Conservation (phyloP, 2,329 filamentous ascomycete genomes). For the Cercospora nicotianae region DNA sequence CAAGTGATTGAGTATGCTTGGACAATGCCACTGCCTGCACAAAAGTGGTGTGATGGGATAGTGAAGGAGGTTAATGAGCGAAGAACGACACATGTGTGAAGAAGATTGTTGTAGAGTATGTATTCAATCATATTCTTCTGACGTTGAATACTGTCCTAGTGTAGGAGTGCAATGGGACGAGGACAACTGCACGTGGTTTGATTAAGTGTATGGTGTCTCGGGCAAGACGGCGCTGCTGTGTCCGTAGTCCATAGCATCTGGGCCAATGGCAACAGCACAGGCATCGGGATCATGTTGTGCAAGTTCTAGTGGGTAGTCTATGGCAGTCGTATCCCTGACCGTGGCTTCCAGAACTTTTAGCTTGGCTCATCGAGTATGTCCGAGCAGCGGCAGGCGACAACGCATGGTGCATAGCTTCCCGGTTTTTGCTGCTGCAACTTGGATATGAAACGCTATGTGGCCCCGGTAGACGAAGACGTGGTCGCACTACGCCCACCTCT, state of each 20-base stretch:
- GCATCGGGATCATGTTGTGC: background rate
- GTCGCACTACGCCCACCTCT: background rate
- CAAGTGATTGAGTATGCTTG: background rate
- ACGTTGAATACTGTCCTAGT: background rate
- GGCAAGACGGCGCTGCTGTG: background rate
- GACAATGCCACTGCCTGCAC: background rate
- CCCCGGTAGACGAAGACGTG: background rate
- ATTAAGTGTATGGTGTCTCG: background rate
- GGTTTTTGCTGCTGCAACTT: background rate
- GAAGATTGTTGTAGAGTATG: background rate
- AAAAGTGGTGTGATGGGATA: background rate
- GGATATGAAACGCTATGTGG: background rate
- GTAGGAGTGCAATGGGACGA: background rate
- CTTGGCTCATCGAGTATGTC: background rate
- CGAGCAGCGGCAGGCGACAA: background rate
- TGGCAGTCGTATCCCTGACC: background rate
- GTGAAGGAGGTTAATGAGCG: background rate
- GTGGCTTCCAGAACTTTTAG: background rate
- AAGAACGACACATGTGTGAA: background rate
- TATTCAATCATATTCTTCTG: background rate
- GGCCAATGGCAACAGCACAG: background rate
- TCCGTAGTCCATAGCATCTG: too few relatives aligned
- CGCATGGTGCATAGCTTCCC: background rate
- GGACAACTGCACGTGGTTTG: background rate
- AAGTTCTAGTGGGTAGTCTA: background rate